These are phyloP conservation scores for Quercus berberidifolia DNA, from an alignment of 306 rosid genomes.

Conservation along the genomic window DNA sequence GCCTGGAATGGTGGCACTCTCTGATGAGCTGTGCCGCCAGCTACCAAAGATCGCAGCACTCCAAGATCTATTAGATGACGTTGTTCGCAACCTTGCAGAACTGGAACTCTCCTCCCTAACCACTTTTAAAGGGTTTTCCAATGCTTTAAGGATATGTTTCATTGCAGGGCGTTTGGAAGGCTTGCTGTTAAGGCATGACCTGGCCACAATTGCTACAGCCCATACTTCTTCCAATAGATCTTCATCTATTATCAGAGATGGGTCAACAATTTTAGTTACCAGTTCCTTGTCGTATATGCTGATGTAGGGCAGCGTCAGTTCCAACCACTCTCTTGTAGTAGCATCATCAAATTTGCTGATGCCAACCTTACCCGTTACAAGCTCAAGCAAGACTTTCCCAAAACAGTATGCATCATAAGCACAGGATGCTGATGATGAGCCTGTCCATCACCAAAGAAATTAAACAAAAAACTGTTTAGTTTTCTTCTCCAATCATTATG, in stretches of 20 bases:
- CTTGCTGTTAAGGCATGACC: conserved; percentile 85
- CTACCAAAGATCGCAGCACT: conserved; percentile 76
- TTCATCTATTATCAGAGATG: conserved; percentile 76
- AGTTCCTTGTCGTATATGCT: conserved; percentile 66
- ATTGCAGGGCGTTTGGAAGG: conserved; percentile 87
- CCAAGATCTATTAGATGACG: conserved; percentile 89
- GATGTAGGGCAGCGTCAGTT: conserved; percentile 53
- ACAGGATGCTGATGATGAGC: conserved; percentile 48
- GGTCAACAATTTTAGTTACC: conserved; percentile 67
- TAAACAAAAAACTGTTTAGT: neutral
- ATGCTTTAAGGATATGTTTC: conserved; percentile 77
- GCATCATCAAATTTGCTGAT: conserved; percentile 66
- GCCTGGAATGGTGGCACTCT: conserved; percentile 39
- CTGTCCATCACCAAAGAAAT: conserved; percentile 44
- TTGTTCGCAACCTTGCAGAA: conserved; percentile 71
- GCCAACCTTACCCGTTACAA: conserved; percentile 80
- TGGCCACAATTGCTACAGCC: conserved; percentile 93
- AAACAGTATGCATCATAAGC: conserved; percentile 76
- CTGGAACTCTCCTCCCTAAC: conserved; percentile 78
- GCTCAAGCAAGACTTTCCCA: conserved; percentile 85
- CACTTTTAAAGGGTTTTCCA: conserved; percentile 91
- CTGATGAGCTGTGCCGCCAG: conserved; percentile 90
- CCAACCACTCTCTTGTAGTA: conserved; percentile 68
- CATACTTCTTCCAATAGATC: conserved; percentile 92
- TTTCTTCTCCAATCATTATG: neutral